These are phyloP conservation scores for Neurospora sp. DNA, from an alignment of 495 filamentous ascomycete genomes.

Conservation along the genomic window DNA sequence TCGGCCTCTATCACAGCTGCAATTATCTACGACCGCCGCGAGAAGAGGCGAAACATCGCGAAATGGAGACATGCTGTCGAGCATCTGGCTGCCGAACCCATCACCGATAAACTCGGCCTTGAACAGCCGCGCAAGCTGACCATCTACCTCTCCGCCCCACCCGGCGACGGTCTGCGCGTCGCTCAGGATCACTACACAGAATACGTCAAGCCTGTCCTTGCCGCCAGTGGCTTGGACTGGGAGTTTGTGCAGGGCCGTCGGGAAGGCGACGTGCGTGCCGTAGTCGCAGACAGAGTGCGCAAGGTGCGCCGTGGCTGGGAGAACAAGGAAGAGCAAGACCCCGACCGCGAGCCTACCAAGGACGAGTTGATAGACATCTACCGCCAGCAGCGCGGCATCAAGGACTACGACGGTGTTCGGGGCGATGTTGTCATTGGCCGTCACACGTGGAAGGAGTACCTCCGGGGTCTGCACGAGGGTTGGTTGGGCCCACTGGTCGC, in stretches of 20 bases:
- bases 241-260: constrained; percentile 84
- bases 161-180: constrained; percentile 67
- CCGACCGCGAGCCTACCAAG: constrained; percentile 30
- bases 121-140: constrained; percentile 77
- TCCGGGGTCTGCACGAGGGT: constrained; percentile 87
- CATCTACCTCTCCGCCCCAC: constrained; percentile 75
- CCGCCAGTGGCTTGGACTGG: constrained; percentile 85
- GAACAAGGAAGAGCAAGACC: constrained; percentile 36
- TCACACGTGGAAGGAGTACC: constrained; percentile 96
- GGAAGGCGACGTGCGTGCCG: constrained; percentile 78
- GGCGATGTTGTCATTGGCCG: constrained; percentile 86
- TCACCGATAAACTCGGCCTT: constrained; percentile 42
- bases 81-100: constrained; percentile 70
- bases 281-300: constrained; percentile 72
- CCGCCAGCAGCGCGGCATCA: constrained; percentile 50
- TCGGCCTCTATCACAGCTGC: constrained; percentile 66
- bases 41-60: constrained; percentile 70
- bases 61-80: constrained; percentile 84
- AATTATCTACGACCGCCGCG: constrained; percentile 78
- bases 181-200: constrained; percentile 91
- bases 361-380: constrained; percentile 48
- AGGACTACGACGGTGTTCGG: constrained; percentile 58
- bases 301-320: constrained; percentile 51
- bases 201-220: constrained; percentile 88
- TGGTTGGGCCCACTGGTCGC: constrained; percentile 75